phyloP scores from a whole-genome alignment of 176 grass and related monocot species.

The Bothriochloa decipiens region DNA sequence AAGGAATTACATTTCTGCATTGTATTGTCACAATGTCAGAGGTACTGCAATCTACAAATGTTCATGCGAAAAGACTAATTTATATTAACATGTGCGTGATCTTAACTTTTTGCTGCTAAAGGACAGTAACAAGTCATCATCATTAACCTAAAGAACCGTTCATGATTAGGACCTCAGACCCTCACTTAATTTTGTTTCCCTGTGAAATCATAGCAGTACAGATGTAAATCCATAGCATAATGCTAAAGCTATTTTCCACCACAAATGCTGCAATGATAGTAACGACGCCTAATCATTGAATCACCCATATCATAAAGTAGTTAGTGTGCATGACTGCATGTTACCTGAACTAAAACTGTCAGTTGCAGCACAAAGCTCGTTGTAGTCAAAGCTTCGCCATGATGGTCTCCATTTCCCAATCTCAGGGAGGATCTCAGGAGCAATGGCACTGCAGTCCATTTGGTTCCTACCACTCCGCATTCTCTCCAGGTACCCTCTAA shows the following conservation, averaged over 20 bases:
- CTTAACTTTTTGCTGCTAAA: constrained; percentile 29
- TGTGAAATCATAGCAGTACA: constrained; percentile 25
- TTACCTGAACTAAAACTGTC: constrained; percentile 86
- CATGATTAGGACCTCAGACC: constrained; percentile 50
- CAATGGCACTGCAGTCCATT: constrained; percentile 48
- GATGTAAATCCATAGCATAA: constrained; percentile 35
- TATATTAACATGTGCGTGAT: background rate
- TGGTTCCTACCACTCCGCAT: constrained; percentile 60
- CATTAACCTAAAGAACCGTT: constrained; percentile 39
- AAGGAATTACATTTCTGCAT: constrained; percentile 5
- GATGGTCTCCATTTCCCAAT: constrained; percentile 77
- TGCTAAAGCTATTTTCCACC: constrained; percentile 41
- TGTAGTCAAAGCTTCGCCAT: constrained; percentile 91
- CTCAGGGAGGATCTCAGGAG: constrained; percentile 66
- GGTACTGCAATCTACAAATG: background rate
- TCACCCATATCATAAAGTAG: constrained; percentile 10
- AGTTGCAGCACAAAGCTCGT: constrained; percentile 79
- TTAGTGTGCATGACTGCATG: constrained; percentile 17
- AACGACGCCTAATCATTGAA: constrained; percentile 39
- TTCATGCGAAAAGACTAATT: background rate
- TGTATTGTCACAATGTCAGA: background rate
- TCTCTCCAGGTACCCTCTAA: constrained; percentile 65
- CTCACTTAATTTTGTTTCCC: background rate
- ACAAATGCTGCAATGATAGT: constrained; percentile 44
- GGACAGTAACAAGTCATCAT: constrained; percentile 34